phyloP scores from a whole-genome alignment of 2,329 filamentous ascomycete species.

The Dactylellina cionopaga region DNA sequence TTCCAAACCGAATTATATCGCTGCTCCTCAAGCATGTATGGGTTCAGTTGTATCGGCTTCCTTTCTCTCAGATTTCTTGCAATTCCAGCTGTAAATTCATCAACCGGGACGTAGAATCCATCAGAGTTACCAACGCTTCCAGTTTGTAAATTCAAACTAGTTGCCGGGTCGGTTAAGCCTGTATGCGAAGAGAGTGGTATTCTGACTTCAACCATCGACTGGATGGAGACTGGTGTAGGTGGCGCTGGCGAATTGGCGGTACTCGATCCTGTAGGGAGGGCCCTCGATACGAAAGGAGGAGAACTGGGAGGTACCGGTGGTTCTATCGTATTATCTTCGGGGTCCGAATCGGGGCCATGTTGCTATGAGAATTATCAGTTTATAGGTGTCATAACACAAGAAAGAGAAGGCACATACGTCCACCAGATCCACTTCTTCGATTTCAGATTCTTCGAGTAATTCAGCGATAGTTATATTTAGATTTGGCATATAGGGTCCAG shows the following conservation, averaged over 20 bases:
- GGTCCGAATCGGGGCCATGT: constrained; percentile 43
- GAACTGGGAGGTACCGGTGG: constrained; percentile 31
- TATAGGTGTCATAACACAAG: neutral
- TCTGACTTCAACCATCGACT: constrained; percentile 13
- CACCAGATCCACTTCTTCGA: constrained; percentile 28
- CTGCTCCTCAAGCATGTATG: constrained; percentile 56
- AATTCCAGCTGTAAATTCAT: constrained; percentile 44
- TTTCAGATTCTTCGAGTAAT: neutral
- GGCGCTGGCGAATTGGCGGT: constrained; percentile 14
- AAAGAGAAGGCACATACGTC: constrained; percentile 16
- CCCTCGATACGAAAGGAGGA: constrained; percentile 16
- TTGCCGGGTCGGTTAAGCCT: constrained; percentile 28
- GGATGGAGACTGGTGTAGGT: constrained; percentile 15
- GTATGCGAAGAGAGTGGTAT: constrained; percentile 11
- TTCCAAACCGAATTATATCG: constrained; percentile 54
- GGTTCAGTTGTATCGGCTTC: constrained; percentile 57
- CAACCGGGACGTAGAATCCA: constrained; percentile 6
- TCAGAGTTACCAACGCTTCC: constrained; percentile 20
- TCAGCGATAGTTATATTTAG: neutral
- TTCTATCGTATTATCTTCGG: neutral
- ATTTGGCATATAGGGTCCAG: neutral
- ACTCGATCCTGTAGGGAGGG: neutral
- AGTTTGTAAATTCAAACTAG: constrained; percentile 5
- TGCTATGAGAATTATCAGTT: constrained; percentile 10
- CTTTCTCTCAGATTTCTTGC: constrained; percentile 55